phyloP scores from a whole-genome alignment of 2,329 filamentous ascomycete species.

The Colletotrichum kahawae region DNA sequence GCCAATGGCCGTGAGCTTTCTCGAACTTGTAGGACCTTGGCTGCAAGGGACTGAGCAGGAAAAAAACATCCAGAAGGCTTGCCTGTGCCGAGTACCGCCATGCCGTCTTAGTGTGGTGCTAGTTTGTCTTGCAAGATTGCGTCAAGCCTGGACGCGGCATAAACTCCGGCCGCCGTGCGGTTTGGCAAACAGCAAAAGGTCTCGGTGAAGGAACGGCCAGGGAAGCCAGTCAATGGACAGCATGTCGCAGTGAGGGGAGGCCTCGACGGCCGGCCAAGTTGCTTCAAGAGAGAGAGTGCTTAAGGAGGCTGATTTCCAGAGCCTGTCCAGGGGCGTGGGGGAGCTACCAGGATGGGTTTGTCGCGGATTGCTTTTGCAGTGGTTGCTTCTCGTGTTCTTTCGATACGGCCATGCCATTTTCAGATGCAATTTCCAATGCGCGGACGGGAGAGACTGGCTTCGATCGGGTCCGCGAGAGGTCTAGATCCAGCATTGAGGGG shows the following conservation, averaged over 20 bases:
- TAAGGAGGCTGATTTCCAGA: background rate
- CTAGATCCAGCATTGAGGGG: conserved; percentile 4
- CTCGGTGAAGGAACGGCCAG: conserved; percentile 15
- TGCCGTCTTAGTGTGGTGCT: background rate
- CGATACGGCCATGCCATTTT: conserved; percentile 16
- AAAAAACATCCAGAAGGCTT: background rate
- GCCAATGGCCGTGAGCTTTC: background rate
- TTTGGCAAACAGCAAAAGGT: background rate
- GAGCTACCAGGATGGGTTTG: background rate
- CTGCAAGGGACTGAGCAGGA: conserved; percentile 5
- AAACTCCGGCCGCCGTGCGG: background rate
- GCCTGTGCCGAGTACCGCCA: background rate
- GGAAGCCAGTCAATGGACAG: background rate
- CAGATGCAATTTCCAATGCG: conserved; percentile 20
- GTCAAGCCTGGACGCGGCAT: background rate
- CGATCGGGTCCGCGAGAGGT: conserved; percentile 5
- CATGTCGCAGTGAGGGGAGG: background rate
- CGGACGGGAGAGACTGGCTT: background rate
- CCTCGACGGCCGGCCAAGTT: background rate
- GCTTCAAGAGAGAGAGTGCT: background rate
- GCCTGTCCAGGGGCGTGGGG: background rate
- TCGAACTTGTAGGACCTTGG: background rate
- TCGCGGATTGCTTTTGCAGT: background rate
- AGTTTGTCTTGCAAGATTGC: background rate
- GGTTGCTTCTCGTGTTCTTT: conserved; percentile 15